Conservation (phyloP, 139 green algal genomes). For the Closterium sp. region DNA sequence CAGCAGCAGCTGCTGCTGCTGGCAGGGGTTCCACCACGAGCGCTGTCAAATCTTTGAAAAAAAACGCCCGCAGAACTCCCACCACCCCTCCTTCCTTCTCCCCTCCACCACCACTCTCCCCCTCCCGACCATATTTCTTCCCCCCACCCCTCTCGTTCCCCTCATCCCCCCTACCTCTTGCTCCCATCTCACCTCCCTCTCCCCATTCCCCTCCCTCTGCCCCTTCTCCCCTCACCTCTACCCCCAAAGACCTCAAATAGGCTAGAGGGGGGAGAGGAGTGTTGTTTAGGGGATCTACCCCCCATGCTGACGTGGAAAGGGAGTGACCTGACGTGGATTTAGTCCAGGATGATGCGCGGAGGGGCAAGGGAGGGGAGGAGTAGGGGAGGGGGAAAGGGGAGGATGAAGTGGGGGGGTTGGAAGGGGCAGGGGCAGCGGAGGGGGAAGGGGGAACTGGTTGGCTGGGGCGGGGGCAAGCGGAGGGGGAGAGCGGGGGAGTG, state of each 20-base stretch:
- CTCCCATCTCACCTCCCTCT: too few relatives aligned
- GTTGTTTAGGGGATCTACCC: not conserved
- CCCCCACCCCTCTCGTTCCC: not conserved
- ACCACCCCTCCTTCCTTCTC: not conserved
- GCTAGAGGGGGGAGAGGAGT: not conserved
- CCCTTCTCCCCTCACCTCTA: not conserved
- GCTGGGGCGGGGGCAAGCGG: not conserved
- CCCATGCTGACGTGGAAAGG: not conserved
- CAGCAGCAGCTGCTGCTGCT: too few relatives aligned
- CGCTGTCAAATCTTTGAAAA: not conserved
- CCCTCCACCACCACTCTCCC: too few relatives aligned
- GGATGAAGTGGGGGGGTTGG: not conserved
- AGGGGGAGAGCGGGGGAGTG: not conserved
- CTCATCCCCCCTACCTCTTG: not conserved
- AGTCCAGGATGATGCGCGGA: not conserved
- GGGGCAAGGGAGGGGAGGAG: not conserved
- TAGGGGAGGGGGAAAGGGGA: not conserved
- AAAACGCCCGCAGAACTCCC: not conserved
- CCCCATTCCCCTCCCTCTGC: not conserved
- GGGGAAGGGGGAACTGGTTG: not conserved
- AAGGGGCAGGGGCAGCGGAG: not conserved
- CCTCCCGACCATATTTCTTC: too few relatives aligned
- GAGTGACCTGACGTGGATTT: not conserved
- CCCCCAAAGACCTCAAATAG: not conserved
- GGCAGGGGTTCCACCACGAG: not conserved